These are phyloP conservation scores for Prillingera fragicola DNA, from an alignment of 1,284 basidiomycete genomes.

Conservation along the genomic window DNA sequence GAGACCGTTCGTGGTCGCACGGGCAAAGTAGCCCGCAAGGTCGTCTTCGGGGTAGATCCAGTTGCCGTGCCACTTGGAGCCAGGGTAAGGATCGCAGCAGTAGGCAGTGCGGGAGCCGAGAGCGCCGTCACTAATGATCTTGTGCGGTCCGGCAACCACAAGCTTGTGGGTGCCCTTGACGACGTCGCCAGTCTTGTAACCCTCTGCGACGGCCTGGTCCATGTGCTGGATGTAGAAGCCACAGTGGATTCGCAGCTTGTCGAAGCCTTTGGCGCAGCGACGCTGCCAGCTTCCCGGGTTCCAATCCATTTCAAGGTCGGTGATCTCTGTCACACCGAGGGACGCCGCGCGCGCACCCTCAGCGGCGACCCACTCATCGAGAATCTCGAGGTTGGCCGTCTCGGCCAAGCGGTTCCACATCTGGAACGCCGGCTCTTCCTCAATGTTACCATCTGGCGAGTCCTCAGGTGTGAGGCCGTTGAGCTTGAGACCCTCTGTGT, in stretches of 20 bases:
- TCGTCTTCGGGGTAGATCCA: conserved; percentile 20
- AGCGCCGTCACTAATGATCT: conserved; percentile 33
- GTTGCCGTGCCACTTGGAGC: conserved; percentile 24
- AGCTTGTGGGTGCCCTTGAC: conserved; percentile 27
- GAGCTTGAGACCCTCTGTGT: conserved; percentile 24
- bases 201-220: conserved; percentile 24
- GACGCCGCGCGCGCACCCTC: conserved; percentile 31
- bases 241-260: conserved; percentile 29
- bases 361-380: conserved; percentile 26
- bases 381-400: conserved; percentile 16
- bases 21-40: conserved; percentile 21
- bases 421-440: conserved; percentile 31
- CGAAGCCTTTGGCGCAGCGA: conserved; percentile 25
- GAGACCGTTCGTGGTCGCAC: conserved; percentile 23
- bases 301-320: conserved; percentile 42
- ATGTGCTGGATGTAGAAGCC: conserved; percentile 40
- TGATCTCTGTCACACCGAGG: conserved; percentile 38
- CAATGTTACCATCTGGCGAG: conserved; percentile 19
- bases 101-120: conserved; percentile 33
- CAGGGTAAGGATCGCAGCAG: conserved; percentile 38
- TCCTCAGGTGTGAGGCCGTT: conserved; percentile 18
- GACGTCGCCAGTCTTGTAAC: conserved; percentile 26
- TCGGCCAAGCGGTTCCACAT: conserved; percentile 22
- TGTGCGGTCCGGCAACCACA: conserved; percentile 34
- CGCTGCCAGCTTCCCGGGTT: conserved; percentile 29